Percentiles rank a stretch among this genome's conserved stretches.
Evolutionary conservation across 2,329 filamentous ascomycete genomes (phyloP).

Genomic region (Fusarium sp.): DNA sequence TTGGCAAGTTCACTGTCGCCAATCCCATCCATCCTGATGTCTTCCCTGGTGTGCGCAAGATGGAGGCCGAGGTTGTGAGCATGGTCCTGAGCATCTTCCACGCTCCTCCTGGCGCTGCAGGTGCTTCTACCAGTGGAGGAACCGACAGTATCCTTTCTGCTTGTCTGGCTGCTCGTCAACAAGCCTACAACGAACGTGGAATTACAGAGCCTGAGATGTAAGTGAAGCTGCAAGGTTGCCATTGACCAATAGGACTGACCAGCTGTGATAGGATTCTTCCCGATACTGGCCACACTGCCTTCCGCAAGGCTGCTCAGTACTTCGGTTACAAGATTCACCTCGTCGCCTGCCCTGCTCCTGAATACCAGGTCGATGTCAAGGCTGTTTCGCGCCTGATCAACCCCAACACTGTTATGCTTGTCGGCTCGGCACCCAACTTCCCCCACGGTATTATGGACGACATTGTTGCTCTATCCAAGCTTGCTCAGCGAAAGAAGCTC

Average conservation of each 20-base stretch:
- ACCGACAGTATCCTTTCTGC: conserved; percentile 98
- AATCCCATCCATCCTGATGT: conserved; percentile 99
- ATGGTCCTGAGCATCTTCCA: conserved; percentile 95
- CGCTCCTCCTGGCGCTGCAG: conserved; percentile 83
- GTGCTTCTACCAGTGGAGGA: conserved; percentile 90
- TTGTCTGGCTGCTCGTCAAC: conserved; percentile 88
- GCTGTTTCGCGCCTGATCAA: conserved; percentile 88
- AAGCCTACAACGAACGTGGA: conserved; percentile 84
- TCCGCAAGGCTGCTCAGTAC: conserved; percentile 93
- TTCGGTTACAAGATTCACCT: conserved; percentile 96
- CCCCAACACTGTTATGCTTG: conserved; percentile 90
- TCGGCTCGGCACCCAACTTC: conserved; percentile 96
- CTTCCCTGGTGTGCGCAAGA: conserved; percentile 97
- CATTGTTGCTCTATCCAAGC: conserved; percentile 82
- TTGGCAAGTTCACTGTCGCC: conserved; percentile 90
- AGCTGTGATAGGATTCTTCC: conserved; percentile 79
- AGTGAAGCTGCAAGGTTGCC: conserved; percentile 43
- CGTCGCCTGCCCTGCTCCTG: conserved; percentile 85
- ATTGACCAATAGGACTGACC: conserved; percentile 16
- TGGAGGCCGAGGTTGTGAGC: conserved; percentile 97
- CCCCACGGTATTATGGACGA: conserved; percentile 98
- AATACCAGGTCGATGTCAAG: conserved; percentile 83
- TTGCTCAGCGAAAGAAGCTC: conserved; percentile 81
- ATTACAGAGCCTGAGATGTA: conserved; percentile 96
- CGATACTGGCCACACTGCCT: conserved; percentile 93